Conservation (phyloP, 352 stramenopile species). For the Globisporangium nunn region DNA sequence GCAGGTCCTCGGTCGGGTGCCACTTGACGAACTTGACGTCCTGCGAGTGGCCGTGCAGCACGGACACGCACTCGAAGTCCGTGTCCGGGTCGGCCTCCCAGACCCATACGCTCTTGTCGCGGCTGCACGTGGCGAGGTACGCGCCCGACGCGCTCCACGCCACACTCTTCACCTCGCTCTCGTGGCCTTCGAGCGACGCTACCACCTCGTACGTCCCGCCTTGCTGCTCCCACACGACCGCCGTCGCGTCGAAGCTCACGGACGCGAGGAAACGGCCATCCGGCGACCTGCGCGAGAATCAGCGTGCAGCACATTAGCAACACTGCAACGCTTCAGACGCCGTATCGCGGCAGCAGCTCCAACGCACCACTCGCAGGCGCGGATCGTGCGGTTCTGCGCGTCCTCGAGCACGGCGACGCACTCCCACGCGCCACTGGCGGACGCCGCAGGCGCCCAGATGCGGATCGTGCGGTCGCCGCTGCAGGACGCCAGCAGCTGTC, state of each 20-base stretch:
- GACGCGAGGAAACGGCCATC: constrained; percentile 87
- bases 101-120: constrained; percentile 99
- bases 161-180: constrained; percentile 97
- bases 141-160: constrained; percentile 91
- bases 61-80: constrained; percentile 97
- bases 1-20: constrained; percentile 81
- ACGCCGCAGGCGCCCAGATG: constrained; percentile 51
- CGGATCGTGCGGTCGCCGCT: constrained; percentile 87
- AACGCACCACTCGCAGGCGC: constrained; percentile 89
- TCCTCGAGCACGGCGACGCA: constrained; percentile 92
- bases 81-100: constrained; percentile 93
- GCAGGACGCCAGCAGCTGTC: constrained; percentile 84
- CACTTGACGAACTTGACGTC: constrained; percentile 96
- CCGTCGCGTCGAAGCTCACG: constrained; percentile 95
- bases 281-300: constrained; percentile 33
- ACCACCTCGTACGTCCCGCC: constrained; percentile 89
- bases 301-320: not conserved
- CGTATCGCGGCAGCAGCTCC: not conserved
- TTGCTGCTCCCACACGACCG: constrained; percentile 92
- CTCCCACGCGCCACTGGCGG: constrained; percentile 54
- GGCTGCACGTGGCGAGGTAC: constrained; percentile 94
- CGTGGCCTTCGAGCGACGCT: constrained; percentile 95
- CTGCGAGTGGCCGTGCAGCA: constrained; percentile 94
- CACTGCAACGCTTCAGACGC: too few relatives aligned
- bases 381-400: constrained; percentile 92